These are phyloP conservation scores for Phyllachora maydis DNA, from an alignment of 2,329 filamentous ascomycete genomes.

Conservation along the genomic window DNA sequence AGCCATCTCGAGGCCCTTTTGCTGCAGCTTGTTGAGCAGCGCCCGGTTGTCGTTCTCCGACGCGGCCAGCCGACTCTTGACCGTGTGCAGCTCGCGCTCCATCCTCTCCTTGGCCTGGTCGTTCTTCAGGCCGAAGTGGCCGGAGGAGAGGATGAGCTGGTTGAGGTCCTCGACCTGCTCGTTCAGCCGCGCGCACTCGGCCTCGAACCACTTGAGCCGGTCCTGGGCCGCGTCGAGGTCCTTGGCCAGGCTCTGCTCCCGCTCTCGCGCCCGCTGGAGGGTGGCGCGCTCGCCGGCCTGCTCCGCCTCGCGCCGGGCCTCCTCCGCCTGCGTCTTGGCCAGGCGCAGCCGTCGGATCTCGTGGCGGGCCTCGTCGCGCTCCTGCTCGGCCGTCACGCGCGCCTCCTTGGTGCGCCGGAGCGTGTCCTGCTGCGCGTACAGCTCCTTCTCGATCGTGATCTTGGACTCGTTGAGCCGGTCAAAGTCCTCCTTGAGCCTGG, in stretches of 20 bases:
- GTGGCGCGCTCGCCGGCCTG: slow-evolving; percentile 60
- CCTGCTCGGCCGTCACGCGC: slow-evolving; percentile 58
- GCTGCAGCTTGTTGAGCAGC: slow-evolving; percentile 90
- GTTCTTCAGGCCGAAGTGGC: slow-evolving; percentile 72
- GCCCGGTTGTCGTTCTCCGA: slow-evolving; percentile 94
- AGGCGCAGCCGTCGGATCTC: slow-evolving; percentile 69
- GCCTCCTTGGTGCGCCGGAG: slow-evolving; percentile 72
- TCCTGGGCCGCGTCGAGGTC: slow-evolving; percentile 66
- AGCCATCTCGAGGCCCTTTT: slow-evolving; percentile 92
- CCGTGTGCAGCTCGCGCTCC: slow-evolving; percentile 74
- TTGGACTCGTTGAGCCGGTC: slow-evolving; percentile 81
- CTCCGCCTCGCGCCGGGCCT: slow-evolving; percentile 68
- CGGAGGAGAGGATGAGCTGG: slow-evolving; percentile 71
- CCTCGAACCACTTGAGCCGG: slow-evolving; percentile 59
- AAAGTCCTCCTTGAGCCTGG: slow-evolving; percentile 66
- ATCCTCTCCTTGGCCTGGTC: slow-evolving; percentile 89
- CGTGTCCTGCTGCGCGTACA: slow-evolving; percentile 88
- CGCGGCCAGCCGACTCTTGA: slow-evolving; percentile 73
- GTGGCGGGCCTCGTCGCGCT: slow-evolving; percentile 72
- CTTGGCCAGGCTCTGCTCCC: slow-evolving; percentile 53
- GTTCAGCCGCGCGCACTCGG: slow-evolving; percentile 56
- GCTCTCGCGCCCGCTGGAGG: slow-evolving; percentile 58
- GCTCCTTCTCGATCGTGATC: slow-evolving; percentile 92
- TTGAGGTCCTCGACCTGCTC: slow-evolving; percentile 70
- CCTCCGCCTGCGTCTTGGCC: slow-evolving; percentile 69